Percentiles rank a stretch among this genome's conserved stretches.
Conservation (phyloP, 768 basidiomycete species). For the Boletus reticuloceps region DNA sequence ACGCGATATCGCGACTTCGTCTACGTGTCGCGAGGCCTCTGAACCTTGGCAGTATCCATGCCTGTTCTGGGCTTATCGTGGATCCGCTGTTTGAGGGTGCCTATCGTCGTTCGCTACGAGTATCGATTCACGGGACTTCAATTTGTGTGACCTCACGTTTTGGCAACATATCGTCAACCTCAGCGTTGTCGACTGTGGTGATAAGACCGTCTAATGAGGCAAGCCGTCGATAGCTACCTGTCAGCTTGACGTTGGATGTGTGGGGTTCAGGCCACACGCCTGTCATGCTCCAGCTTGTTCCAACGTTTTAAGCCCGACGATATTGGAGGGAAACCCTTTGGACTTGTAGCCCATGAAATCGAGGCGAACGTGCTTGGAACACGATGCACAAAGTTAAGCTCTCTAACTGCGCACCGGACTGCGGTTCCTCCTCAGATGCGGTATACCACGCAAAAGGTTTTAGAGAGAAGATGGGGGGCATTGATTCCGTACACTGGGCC, state of each 20-base stretch:
- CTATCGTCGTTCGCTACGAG: background rate
- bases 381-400: slow-evolving; percentile 6
- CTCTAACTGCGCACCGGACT: slow-evolving; percentile 12
- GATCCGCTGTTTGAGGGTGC: background rate
- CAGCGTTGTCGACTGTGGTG: background rate
- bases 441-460: background rate
- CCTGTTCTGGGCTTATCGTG: slow-evolving; percentile 5
- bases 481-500: slow-evolving; percentile 14
- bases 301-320: slow-evolving; percentile 3
- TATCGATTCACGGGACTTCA: no score
- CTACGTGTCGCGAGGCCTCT: slow-evolving; percentile 3
- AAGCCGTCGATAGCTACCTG: background rate
- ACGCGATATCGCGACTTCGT: background rate
- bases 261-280: slow-evolving; percentile 1
- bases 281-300: background rate
- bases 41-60: slow-evolving; percentile 8
- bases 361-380: slow-evolving; percentile 3
- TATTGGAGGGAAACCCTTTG: background rate
- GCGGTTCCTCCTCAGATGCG: background rate
- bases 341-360: background rate
- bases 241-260: background rate
- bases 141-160: background rate
- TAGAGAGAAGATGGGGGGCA: background rate
- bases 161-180: background rate
- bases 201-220: no score